Percentiles rank a stretch among this genome's conserved stretches.
Conservation (phyloP, 2,329 filamentous ascomycete species). For the Fusarium drepaniforme region DNA sequence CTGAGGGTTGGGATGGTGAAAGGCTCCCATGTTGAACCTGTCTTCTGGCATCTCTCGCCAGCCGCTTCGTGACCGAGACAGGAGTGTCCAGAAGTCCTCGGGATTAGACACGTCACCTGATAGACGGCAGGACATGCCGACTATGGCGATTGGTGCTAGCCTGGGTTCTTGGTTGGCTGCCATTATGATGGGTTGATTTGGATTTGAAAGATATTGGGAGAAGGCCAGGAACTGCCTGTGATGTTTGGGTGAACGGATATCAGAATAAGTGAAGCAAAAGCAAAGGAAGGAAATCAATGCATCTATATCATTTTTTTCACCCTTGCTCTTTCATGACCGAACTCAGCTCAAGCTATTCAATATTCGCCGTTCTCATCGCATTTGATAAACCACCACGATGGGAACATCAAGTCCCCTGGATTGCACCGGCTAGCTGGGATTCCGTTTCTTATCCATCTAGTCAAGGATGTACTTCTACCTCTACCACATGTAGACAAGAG, state of each 20-base stretch:
- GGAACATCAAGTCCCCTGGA: background rate
- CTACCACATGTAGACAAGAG: background rate
- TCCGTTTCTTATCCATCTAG: background rate
- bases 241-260: background rate
- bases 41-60: conserved; percentile 58
- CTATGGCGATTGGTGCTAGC: conserved; percentile 56
- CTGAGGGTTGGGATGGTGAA: conserved; percentile 58
- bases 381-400: background rate
- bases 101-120: conserved; percentile 57
- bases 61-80: conserved; percentile 54
- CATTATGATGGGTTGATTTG: background rate
- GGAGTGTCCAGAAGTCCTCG: conserved; percentile 60
- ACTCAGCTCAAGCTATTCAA: background rate
- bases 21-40: conserved; percentile 59
- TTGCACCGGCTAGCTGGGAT: background rate
- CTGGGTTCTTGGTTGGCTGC: background rate
- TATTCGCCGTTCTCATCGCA: background rate
- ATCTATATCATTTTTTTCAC: background rate
- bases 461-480: background rate
- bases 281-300: background rate
- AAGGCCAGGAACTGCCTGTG: background rate
- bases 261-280: background rate
- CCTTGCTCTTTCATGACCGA: background rate
- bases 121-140: conserved; percentile 62
- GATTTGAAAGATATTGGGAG: background rate